phyloP scores from a whole-genome alignment of 2,329 filamentous ascomycete species.

The Aspergillus chevalieri region DNA sequence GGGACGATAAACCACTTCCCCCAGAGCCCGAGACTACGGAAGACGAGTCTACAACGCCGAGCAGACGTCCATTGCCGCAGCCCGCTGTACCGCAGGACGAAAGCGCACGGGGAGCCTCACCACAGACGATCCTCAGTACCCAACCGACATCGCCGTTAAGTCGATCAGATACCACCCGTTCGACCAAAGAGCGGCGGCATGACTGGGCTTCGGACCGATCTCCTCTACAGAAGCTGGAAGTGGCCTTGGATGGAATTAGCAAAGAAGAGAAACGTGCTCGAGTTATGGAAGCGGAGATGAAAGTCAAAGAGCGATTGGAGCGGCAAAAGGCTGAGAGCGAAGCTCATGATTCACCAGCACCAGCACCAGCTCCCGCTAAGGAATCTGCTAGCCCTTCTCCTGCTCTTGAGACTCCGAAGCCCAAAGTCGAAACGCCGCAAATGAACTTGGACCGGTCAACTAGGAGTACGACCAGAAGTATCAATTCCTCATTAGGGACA shows the following conservation, averaged over 20 bases:
- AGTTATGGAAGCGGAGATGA: constrained; percentile 73
- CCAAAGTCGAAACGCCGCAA: constrained; percentile 3
- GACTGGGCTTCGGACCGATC: constrained; percentile 74
- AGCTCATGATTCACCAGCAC: constrained; percentile 3
- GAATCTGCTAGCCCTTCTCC: constrained; percentile 7
- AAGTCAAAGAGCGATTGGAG: constrained; percentile 53
- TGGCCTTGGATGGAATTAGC: constrained; percentile 83
- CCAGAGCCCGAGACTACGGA: constrained; percentile 7
- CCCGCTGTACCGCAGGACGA: neutral
- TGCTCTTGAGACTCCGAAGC: constrained; percentile 9
- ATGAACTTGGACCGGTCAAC: neutral
- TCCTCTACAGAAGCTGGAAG: constrained; percentile 87
- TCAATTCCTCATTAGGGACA: neutral
- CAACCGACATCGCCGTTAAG: constrained; percentile 16
- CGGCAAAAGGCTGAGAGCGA: constrained; percentile 15
- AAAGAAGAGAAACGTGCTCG: constrained; percentile 91
- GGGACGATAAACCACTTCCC: constrained; percentile 8
- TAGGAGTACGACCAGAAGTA: neutral
- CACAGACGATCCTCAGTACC: constrained; percentile 13
- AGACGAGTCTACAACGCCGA: neutral
- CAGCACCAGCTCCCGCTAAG: constrained; percentile 6
- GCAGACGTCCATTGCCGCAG: neutral
- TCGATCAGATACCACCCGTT: constrained; percentile 28
- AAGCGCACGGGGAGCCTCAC: constrained; percentile 4
- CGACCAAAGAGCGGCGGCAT: constrained; percentile 25